These are phyloP conservation scores for Pseudogymnoascus sp. DNA, from an alignment of 2,329 filamentous ascomycete genomes.

Conservation along the genomic window DNA sequence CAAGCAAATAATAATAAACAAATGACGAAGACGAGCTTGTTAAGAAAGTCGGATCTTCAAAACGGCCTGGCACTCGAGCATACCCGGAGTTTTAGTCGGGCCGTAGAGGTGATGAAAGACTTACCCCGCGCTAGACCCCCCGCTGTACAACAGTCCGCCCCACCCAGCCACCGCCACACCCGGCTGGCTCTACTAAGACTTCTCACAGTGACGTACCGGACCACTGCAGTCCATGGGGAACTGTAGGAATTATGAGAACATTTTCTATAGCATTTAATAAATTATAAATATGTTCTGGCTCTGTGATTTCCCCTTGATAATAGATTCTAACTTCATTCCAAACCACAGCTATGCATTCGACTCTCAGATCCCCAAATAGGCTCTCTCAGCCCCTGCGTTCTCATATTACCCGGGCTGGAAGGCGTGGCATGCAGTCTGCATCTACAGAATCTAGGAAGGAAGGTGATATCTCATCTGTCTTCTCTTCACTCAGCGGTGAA, in stretches of 20 bases:
- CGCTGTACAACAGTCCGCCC: not conserved
- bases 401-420: not conserved
- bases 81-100: not conserved
- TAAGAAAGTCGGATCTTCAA: not conserved
- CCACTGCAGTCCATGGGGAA: not conserved
- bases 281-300: not conserved
- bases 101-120: not conserved
- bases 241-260: not conserved
- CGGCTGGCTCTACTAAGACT: not conserved
- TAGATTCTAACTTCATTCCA: not conserved
- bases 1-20: not conserved
- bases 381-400: not conserved
- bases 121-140: not conserved
- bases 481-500: conserved; percentile 49
- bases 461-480: conserved; percentile 56
- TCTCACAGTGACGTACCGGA: not conserved
- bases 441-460: conserved; percentile 32
- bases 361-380: conserved; percentile 3
- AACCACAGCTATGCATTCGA: not conserved
- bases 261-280: not conserved
- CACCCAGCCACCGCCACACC: conserved; percentile 5
- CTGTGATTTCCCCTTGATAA: not conserved
- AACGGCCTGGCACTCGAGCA: not conserved
- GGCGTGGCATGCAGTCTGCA: not conserved
- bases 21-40: not conserved